phyloP scores from a whole-genome alignment of 139 green algal genomes.

The Chlorella sp. region DNA sequence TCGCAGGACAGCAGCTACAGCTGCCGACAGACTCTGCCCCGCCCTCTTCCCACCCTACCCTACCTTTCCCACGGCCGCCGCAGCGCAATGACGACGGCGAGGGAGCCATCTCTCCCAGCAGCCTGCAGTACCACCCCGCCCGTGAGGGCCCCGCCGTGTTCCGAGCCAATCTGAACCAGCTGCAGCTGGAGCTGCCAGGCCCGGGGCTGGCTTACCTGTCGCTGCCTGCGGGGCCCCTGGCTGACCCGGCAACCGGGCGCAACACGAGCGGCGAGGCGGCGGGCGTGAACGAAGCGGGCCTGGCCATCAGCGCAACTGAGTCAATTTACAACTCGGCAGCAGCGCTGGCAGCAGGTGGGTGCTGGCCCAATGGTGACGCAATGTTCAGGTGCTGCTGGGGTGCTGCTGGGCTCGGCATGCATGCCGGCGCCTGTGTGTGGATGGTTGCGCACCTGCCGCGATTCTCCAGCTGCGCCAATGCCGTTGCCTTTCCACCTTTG shows the following conservation, averaged over 20 bases:
- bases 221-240: slow-evolving; percentile 15
- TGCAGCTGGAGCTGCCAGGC: slow-evolving; percentile 5
- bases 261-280: slow-evolving; percentile 25
- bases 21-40: too few relatives aligned
- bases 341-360: slow-evolving; percentile 3
- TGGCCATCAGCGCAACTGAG: slow-evolving; percentile 22
- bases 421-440: too few relatives aligned
- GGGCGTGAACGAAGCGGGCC: slow-evolving; percentile 16
- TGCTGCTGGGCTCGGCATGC: too few relatives aligned
- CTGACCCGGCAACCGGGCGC: neutral
- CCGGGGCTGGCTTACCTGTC: slow-evolving; percentile 21
- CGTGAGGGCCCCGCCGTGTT: neutral
- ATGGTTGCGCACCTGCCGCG: neutral
- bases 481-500: too few relatives aligned
- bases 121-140: slow-evolving; percentile 10
- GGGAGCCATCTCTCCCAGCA: neutral
- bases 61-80: too few relatives aligned
- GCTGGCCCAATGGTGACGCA: too few relatives aligned
- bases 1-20: too few relatives aligned
- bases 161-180: slow-evolving; percentile 8
- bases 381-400: too few relatives aligned
- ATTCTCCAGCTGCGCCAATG: neutral
- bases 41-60: too few relatives aligned
- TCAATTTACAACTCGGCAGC: slow-evolving; percentile 32
- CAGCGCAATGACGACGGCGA: slow-evolving; percentile 31